A percentile compares a stretch with the other conserved stretches of the same genome.
phyloP scores from a whole-genome alignment of 129 eudicot species.

The Flaveria linearis region DNA sequence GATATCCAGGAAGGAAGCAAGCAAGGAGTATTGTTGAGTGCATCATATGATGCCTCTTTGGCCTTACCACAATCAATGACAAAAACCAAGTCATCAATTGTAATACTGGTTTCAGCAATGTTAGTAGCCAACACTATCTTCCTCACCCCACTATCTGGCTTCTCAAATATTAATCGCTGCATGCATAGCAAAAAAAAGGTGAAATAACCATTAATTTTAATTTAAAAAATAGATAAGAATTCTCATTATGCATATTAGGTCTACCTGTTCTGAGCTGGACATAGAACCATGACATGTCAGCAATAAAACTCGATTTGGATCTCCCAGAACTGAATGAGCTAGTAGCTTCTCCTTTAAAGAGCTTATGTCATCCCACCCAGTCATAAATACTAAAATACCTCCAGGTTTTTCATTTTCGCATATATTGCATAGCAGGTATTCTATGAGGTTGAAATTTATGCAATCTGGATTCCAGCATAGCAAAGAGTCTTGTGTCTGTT shows the following conservation, averaged over 20 bases:
- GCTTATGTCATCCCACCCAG: slow-evolving; percentile 93
- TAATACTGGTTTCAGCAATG: slow-evolving; percentile 94
- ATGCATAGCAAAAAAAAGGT: slow-evolving; percentile 21
- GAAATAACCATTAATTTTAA: background rate
- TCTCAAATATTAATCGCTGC: slow-evolving; percentile 75
- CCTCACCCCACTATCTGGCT: slow-evolving; percentile 68
- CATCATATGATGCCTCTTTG: slow-evolving; percentile 92
- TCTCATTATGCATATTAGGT: slow-evolving; percentile 8
- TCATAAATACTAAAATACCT: slow-evolving; percentile 80
- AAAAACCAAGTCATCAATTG: slow-evolving; percentile 83
- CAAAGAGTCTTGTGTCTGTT: slow-evolving; percentile 70
- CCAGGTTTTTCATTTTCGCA: slow-evolving; percentile 70
- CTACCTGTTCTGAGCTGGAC: slow-evolving; percentile 90
- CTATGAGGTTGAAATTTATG: slow-evolving; percentile 78
- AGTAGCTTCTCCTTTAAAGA: slow-evolving; percentile 79
- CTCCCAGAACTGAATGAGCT: slow-evolving; percentile 67
- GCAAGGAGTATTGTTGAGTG: slow-evolving; percentile 84
- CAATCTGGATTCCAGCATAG: slow-evolving; percentile 90
- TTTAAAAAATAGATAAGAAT: background rate
- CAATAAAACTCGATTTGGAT: slow-evolving; percentile 60
- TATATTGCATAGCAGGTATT: slow-evolving; percentile 63
- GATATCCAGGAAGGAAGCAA: slow-evolving; percentile 92
- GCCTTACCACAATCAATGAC: slow-evolving; percentile 96
- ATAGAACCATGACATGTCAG: slow-evolving; percentile 92
- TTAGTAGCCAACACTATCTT: slow-evolving; percentile 85